Evolutionary conservation across 768 basidiomycete genomes (phyloP), one percentile per base, ranked within the genome.

Genomic region (Leccinellum albellum): DNA sequence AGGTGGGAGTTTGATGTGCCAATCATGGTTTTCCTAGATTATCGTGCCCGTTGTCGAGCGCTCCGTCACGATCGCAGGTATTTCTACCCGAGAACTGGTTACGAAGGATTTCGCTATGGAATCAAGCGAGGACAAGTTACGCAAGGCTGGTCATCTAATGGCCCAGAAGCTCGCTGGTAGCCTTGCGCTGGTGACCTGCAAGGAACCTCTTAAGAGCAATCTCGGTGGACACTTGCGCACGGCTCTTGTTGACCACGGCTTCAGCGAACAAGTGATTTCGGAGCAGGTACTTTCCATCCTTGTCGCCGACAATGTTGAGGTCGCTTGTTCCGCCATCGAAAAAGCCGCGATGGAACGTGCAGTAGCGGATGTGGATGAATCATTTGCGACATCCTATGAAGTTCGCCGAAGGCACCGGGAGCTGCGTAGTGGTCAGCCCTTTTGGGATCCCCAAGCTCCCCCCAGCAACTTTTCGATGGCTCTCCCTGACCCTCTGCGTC

Each of bases 321-420:
- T 91, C 47, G 96, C 96, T 15, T 98, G 96, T 68, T 82, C 84
- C 53, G 91, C 94, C 9, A 95, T 99, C 61, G 94, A 98, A 74
- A 95, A 93, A 65, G 95, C 95, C 6, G 97, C 97, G 0, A 97
- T 97, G 90, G 95, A 98, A 65, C 85, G 93, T 57, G 95, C 95
- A 7, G 83, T 93, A 51, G 82, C 85, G 4, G 97, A 98, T 65
- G 90, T 97, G 7, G 97, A 99, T 69, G 94, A 96, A 59, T 87
- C 84, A 23, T 91, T 99, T 59, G 79, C 83, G 2, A 61, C 82
- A 24, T 89, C 94, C 10, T 97, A 94, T 66, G 89, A 94, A 32
- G 79, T 81, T 47, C 82, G 97, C 53, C 84, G 90, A 56, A 86
- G 89, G 48, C 94, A 98, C 69, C 83, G 93, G 55, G 94, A 96